Percentiles rank a stretch among this genome's conserved stretches.
Evolutionary conservation across 176 grass and related monocot species (phyloP).

Genomic region (Oropetium thomaeum): DNA sequence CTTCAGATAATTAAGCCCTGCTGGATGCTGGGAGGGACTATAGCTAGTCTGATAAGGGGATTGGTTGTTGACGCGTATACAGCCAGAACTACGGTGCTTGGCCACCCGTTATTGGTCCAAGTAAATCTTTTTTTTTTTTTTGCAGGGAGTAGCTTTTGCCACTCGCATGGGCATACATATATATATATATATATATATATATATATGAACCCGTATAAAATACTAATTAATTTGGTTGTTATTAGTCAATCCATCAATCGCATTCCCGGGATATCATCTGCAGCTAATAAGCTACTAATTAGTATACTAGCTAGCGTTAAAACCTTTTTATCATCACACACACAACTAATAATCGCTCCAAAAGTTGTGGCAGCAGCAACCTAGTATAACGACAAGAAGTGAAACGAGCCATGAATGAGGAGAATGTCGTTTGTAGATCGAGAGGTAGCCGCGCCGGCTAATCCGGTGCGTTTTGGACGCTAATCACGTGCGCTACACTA

Average conservation of each 20-base stretch:
- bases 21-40: no score
- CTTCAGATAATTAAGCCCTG: no score
- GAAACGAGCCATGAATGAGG: neutral
- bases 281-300: no score
- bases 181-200: neutral
- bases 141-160: conserved; percentile 6
- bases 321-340: no score
- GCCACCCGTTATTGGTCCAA: neutral
- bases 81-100: neutral
- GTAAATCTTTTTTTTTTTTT: no score
- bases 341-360: no score
- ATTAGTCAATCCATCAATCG: conserved; percentile 1
- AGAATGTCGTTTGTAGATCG: neutral
- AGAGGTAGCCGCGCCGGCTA: neutral
- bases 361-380: neutral
- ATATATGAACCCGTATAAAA: no score
- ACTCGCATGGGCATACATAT: neutral
- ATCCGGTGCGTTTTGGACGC: neutral
- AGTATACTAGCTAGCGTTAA: no score
- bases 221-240: neutral
- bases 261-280: neutral
- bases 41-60: neutral
- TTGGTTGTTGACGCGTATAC: conserved; percentile 19
- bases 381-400: neutral
- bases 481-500: conserved; percentile 3